phyloP scores from a whole-genome alignment of 768 basidiomycete genomes.

The Pisolithus microcarpus region DNA sequence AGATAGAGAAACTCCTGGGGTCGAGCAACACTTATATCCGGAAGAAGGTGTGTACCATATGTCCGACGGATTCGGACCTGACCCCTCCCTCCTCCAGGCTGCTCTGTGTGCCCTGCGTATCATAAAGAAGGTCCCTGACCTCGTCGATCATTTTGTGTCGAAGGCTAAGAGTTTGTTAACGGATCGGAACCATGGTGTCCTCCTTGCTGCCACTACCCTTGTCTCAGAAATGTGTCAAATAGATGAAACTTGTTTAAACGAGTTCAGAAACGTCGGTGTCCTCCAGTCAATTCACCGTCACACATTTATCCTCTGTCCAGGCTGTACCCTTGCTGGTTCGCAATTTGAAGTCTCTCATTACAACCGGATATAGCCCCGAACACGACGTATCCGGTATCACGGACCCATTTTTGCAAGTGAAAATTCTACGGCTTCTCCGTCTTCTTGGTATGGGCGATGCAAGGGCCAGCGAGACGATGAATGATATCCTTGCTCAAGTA shows the following conservation, averaged over 20 bases:
- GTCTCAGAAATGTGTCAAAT: slow-evolving; percentile 90
- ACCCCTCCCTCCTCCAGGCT: slow-evolving; percentile 47
- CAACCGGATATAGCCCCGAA: slow-evolving; percentile 96
- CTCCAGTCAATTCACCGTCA: slow-evolving; percentile 3
- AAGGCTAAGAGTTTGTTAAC: slow-evolving; percentile 89
- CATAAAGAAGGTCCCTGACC: slow-evolving; percentile 92
- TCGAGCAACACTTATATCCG: slow-evolving; percentile 98
- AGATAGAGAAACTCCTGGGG: slow-evolving; percentile 94
- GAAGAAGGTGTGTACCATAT: slow-evolving; percentile 66
- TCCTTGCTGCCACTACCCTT: slow-evolving; percentile 89
- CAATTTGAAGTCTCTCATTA: slow-evolving; percentile 89
- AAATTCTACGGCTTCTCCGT: slow-evolving; percentile 82
- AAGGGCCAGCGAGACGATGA: slow-evolving; percentile 92
- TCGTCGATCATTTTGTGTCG: slow-evolving; percentile 82
- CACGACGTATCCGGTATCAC: slow-evolving; percentile 99
- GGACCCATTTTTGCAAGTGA: slow-evolving; percentile 91
- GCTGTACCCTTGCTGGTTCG: slow-evolving; percentile 90
- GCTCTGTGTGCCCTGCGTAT: slow-evolving; percentile 92
- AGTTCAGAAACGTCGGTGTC: slow-evolving; percentile 77
- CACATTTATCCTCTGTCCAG: slow-evolving; percentile 33
- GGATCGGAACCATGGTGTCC: slow-evolving; percentile 94
- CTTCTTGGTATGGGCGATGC: slow-evolving; percentile 81
- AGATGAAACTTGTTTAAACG: slow-evolving; percentile 64
- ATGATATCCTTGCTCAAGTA: slow-evolving; percentile 95
- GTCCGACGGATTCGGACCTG: slow-evolving; percentile 1